A percentile compares a stretch with the other conserved stretches of the same genome.
Evolutionary conservation across 2,329 filamentous ascomycete genomes (phyloP).

Genomic region (Ceratocystis alfenasii): DNA sequence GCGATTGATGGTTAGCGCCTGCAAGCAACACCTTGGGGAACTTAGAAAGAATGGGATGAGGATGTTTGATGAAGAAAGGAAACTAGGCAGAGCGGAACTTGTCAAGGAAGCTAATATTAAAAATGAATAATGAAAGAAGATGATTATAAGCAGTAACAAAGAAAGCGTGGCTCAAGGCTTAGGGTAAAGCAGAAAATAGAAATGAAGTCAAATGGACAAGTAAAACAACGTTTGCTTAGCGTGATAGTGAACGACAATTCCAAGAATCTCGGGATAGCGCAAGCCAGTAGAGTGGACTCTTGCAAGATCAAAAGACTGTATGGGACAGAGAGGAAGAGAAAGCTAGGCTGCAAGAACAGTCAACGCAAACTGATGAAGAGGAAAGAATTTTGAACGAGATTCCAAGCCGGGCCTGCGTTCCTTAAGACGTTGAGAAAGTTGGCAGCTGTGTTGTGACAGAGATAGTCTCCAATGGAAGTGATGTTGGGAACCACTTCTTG

Average conservation of each 20-base stretch:
- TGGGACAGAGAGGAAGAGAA: neutral
- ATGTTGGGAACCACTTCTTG: neutral
- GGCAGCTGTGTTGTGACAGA: constrained; percentile 1
- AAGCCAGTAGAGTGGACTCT: neutral
- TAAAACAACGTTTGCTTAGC: neutral
- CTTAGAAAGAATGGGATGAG: neutral
- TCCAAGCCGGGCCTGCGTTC: constrained; percentile 22
- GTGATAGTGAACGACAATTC: neutral
- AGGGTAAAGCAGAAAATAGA: too few species aligned
- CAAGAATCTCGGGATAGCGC: neutral
- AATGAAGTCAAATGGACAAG: neutral
- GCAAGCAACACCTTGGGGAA: neutral
- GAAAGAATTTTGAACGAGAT: constrained; percentile 20
- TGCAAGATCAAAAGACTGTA: neutral
- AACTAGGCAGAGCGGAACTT: neutral
- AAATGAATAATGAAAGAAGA: constrained; percentile 3
- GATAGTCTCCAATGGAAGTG: neutral
- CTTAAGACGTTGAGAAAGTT: constrained; percentile 21
- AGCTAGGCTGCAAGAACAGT: constrained; percentile 2
- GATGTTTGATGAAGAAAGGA: constrained; percentile 10
- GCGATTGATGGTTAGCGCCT: neutral
- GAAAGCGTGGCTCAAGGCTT: too few species aligned
- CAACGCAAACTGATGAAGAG: constrained; percentile 15
- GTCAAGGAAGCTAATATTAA: neutral
- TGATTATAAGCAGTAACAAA: neutral